These are phyloP conservation scores for Candida xyloterini DNA, from an alignment of 805 yeast species.

Conservation along the genomic window DNA sequence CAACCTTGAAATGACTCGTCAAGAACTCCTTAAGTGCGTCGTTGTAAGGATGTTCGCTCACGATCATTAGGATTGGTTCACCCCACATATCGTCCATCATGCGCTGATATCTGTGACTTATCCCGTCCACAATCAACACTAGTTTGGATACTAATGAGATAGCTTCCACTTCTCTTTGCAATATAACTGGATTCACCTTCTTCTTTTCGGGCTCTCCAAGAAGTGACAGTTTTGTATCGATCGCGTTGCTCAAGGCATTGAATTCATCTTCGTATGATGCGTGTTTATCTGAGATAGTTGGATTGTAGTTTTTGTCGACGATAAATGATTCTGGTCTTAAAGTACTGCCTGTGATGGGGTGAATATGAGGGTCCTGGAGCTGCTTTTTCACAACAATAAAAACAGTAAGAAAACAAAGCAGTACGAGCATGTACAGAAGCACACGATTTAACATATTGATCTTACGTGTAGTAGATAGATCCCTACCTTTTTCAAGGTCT, in stretches of 20 bases:
- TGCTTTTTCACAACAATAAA: not conserved
- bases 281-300: no score
- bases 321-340: conserved; percentile 1
- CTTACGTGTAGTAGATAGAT: not conserved
- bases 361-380: not conserved
- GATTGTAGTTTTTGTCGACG: not conserved
- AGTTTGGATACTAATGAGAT: conserved; percentile 6
- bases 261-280: not conserved
- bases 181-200: not conserved
- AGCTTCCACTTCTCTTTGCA: conserved; percentile 8
- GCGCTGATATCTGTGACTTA: not conserved
- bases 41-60: conserved; percentile 9
- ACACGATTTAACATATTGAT: not conserved
- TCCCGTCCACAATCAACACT: conserved; percentile 9
- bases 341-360: not conserved
- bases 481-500: conserved; percentile 5
- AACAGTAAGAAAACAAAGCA: conserved; percentile 1
- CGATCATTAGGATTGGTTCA: conserved; percentile 9
- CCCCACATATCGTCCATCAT: conserved; percentile 5
- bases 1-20: conserved; percentile 5
- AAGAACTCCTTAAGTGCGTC: conserved; percentile 2
- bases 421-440: not conserved
- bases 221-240: not conserved
- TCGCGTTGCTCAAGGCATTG: conserved; percentile 1
- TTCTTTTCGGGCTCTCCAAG: not conserved